Evolutionary conservation across 768 basidiomycete genomes (phyloP).

Genomic region (Lentinula sp.): DNA sequence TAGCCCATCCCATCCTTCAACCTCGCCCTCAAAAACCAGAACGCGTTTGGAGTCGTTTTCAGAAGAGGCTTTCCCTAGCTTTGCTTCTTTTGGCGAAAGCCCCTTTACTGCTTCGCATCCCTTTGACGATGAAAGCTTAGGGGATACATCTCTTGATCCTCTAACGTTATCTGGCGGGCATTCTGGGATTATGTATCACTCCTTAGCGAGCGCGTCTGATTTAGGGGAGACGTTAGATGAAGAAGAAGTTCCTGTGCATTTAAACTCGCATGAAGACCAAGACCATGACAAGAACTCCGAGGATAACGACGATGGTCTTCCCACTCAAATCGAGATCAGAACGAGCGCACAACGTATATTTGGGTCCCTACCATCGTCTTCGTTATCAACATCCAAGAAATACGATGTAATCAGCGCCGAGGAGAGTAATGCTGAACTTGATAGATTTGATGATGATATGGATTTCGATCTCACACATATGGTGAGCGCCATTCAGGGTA

Average conservation of each 20-base stretch:
- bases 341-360: conserved; percentile 47
- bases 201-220: conserved; percentile 56
- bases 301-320: conserved; percentile 32
- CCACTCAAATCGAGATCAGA: conserved; percentile 41
- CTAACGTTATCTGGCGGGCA: conserved; percentile 10
- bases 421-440: conserved; percentile 11
- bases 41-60: not conserved
- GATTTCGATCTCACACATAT: conserved; percentile 61
- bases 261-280: conserved; percentile 9
- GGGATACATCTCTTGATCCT: conserved; percentile 14
- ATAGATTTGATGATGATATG: conserved; percentile 29
- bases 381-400: not conserved
- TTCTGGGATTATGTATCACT: conserved; percentile 33
- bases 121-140: not conserved
- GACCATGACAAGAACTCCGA: conserved; percentile 9
- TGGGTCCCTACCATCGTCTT: conserved; percentile 18
- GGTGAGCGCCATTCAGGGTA: conserved; percentile 53
- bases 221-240: conserved; percentile 39
- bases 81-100: not conserved
- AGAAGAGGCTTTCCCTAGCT: not conserved
- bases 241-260: conserved; percentile 1
- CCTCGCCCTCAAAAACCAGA: not conserved
- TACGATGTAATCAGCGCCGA: not conserved
- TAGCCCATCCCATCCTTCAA: not conserved
- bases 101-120: not conserved